Evolutionary conservation across 805 yeast species (phyloP).

Genomic region (Monosporozyma aerobia): DNA sequence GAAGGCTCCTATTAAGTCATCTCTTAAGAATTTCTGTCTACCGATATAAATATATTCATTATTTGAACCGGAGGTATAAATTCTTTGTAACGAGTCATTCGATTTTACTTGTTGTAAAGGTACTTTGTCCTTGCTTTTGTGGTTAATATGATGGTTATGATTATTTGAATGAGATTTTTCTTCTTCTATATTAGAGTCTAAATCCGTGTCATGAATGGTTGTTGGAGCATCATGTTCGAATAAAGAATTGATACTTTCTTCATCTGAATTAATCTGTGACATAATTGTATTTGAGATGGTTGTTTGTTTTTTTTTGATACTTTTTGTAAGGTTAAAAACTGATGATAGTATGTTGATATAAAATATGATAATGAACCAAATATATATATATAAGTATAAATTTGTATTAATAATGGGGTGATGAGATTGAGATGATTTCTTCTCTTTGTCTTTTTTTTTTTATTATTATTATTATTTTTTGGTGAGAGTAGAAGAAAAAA

Average conservation of each 20-base stretch:
- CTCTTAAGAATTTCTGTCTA: constrained; percentile 52
- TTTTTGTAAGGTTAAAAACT: no score
- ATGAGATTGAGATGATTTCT: no score
- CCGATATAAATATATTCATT: constrained; percentile 66
- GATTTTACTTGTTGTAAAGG: not conserved
- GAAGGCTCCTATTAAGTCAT: constrained; percentile 55
- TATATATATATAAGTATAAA: no score
- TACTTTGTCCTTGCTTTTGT: not conserved
- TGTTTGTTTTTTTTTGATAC: not conserved
- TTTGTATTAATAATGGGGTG: no score
- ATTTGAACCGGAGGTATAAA: constrained; percentile 36
- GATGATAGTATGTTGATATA: no score
- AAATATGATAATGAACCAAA: no score
- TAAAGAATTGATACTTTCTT: constrained; percentile 3
- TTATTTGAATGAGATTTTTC: not conserved
- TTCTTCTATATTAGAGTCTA: not conserved
- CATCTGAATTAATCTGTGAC: constrained; percentile 1
- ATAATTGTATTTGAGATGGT: not conserved
- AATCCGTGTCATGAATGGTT: constrained; percentile 2
- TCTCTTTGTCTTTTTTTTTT: no score
- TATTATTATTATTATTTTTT: no score
- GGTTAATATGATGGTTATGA: not conserved
- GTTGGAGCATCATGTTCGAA: constrained; percentile 3
- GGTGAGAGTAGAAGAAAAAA: no score
- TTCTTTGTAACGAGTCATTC: constrained; percentile 13